Conservation (phyloP, 179 eudicot species). For the Nepenthes alata region DNA sequence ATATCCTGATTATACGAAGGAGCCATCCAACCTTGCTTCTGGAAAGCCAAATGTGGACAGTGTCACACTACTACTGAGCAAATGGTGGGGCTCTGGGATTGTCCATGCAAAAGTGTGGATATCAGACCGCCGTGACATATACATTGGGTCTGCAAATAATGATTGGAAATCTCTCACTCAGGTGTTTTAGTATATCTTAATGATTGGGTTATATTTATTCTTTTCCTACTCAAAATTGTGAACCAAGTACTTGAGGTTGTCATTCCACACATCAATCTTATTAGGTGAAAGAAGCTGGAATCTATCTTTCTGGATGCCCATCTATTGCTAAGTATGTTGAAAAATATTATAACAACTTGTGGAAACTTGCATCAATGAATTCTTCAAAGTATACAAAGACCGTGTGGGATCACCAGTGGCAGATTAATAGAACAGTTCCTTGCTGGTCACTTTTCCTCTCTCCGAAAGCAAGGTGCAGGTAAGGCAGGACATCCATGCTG, state of each 20-base stretch:
- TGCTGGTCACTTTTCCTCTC: conserved; percentile 82
- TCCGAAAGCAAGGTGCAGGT: conserved; percentile 59
- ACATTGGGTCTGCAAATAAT: conserved; percentile 89
- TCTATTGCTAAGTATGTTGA: conserved; percentile 43
- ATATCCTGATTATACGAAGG: conserved; percentile 69
- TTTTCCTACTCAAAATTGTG: not conserved
- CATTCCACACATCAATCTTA: conserved; percentile 1
- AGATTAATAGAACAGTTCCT: conserved; percentile 62
- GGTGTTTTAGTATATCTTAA: conserved; percentile 21
- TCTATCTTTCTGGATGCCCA: conserved; percentile 63
- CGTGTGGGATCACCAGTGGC: conserved; percentile 66
- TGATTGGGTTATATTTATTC: not conserved
- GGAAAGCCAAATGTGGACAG: conserved; percentile 69
- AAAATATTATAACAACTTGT: conserved; percentile 62
- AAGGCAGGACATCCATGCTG: conserved; percentile 7
- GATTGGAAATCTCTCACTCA: conserved; percentile 96
- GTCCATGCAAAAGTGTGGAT: conserved; percentile 91
- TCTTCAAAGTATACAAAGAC: conserved; percentile 46
- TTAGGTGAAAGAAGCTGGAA: conserved; percentile 82
- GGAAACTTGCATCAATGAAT: conserved; percentile 63
- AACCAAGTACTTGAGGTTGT: not conserved
- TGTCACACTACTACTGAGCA: conserved; percentile 49
- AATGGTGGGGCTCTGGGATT: conserved; percentile 87
- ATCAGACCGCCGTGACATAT: conserved; percentile 51
- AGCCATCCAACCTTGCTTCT: conserved; percentile 53